Conservation (phyloP, 1,284 basidiomycete genomes). For the Trichosporon sp. region DNA sequence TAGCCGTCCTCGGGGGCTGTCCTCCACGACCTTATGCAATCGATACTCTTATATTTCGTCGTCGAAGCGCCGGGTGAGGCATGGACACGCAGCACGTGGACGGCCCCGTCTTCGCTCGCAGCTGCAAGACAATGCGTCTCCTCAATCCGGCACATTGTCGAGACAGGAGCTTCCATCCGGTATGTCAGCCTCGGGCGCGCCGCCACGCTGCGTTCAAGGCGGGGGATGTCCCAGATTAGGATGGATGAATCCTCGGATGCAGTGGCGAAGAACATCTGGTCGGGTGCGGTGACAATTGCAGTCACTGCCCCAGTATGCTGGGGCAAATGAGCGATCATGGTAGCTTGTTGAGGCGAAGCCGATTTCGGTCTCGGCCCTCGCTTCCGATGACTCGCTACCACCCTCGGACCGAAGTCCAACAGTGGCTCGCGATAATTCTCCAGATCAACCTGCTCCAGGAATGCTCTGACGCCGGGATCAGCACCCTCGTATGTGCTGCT, state of each 20-base stretch:
- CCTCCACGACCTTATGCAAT: slow-evolving; percentile 54
- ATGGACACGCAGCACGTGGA: slow-evolving; percentile 77
- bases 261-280: slow-evolving; percentile 89
- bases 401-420: slow-evolving; percentile 79
- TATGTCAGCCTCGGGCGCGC: slow-evolving; percentile 41
- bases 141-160: slow-evolving; percentile 73
- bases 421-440: slow-evolving; percentile 75
- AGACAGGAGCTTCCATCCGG: slow-evolving; percentile 59
- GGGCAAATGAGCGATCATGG: slow-evolving; percentile 74
- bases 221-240: slow-evolving; percentile 75
- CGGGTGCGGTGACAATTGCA: slow-evolving; percentile 78
- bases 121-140: slow-evolving; percentile 82
- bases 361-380: slow-evolving; percentile 55
- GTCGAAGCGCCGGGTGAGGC: slow-evolving; percentile 57
- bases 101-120: slow-evolving; percentile 74
- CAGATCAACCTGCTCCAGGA: slow-evolving; percentile 81
- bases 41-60: slow-evolving; percentile 71
- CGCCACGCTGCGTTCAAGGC: slow-evolving; percentile 67
- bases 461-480: slow-evolving; percentile 74
- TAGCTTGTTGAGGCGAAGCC: slow-evolving; percentile 60
- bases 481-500: slow-evolving; percentile 61
- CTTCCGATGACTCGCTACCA: slow-evolving; percentile 71
- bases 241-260: slow-evolving; percentile 78
- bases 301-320: slow-evolving; percentile 77
- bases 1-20: slow-evolving; percentile 25